phyloP scores from a whole-genome alignment of 768 basidiomycete genomes.

The Tricholoma saponaceum region DNA sequence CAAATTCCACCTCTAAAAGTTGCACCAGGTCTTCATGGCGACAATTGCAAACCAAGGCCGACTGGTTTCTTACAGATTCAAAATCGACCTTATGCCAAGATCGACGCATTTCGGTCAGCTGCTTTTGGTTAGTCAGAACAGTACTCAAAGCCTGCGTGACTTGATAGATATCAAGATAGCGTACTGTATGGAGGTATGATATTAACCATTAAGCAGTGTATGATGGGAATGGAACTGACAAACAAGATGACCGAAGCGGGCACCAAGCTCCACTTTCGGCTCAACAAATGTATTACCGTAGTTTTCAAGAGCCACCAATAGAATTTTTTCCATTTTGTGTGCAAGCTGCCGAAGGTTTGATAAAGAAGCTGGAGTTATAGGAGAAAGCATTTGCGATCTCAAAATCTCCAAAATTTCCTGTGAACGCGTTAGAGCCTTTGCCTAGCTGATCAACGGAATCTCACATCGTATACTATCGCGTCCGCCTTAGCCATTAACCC shows the following conservation, averaged over 20 bases:
- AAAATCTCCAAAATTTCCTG: constrained; percentile 87
- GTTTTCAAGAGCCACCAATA: constrained; percentile 73
- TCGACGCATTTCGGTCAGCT: constrained; percentile 78
- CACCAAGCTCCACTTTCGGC: constrained; percentile 87
- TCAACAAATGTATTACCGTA: constrained; percentile 90
- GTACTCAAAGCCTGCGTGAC: constrained; percentile 86
- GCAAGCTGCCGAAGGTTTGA: constrained; percentile 76
- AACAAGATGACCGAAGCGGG: constrained; percentile 87
- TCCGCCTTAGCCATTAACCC: constrained; percentile 88
- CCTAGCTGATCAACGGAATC: constrained; percentile 25
- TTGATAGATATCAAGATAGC: constrained; percentile 90
- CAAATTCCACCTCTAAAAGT: constrained; percentile 81
- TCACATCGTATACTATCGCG: constrained; percentile 86
- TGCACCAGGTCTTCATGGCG: constrained; percentile 87
- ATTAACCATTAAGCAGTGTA: constrained; percentile 6
- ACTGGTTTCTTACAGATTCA: constrained; percentile 87
- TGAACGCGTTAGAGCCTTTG: constrained; percentile 10
- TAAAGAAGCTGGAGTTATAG: constrained; percentile 64
- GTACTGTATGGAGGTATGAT: constrained; percentile 45
- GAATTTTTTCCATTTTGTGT: constrained; percentile 88
- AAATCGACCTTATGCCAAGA: constrained; percentile 90
- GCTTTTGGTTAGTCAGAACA: constrained; percentile 85
- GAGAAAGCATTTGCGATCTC: constrained; percentile 78
- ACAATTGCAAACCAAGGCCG: constrained; percentile 91
- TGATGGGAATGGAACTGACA: constrained; percentile 45